Percentiles rank a stretch among this genome's conserved stretches.
phyloP scores from a whole-genome alignment of 2,329 filamentous ascomycete species.

The Pseudogymnoascus sp. region DNA sequence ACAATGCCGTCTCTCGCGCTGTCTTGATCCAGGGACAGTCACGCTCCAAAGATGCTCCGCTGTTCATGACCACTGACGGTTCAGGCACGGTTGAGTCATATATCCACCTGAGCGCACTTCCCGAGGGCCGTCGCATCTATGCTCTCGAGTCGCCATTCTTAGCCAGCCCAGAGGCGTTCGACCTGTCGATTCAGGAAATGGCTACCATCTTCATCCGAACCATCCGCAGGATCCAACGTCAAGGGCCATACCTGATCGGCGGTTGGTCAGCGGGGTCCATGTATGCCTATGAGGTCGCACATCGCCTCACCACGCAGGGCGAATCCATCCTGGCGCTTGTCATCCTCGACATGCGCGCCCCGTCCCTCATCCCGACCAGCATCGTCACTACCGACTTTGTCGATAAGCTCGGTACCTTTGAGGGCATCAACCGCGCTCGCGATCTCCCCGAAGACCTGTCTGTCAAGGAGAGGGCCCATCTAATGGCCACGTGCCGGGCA shows the following conservation, averaged over 20 bases:
- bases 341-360: background rate
- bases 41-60: background rate
- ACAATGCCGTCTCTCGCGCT: background rate
- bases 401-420: background rate
- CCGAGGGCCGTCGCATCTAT: background rate
- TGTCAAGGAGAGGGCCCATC: background rate
- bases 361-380: background rate
- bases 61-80: background rate
- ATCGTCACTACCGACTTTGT: background rate
- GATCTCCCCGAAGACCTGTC: background rate
- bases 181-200: background rate
- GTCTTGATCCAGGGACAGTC: background rate
- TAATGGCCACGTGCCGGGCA: background rate
- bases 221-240: slow-evolving; percentile 24
- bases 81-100: background rate
- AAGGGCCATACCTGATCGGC: slow-evolving; percentile 31
- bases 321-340: background rate
- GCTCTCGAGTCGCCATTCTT: background rate
- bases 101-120: background rate
- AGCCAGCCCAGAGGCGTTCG: background rate
- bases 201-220: slow-evolving; percentile 14
- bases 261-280: slow-evolving; percentile 32
- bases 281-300: slow-evolving; percentile 29
- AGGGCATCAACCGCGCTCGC: background rate
- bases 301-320: slow-evolving; percentile 19